Base-by-base conservation (phyloP, 495 filamentous ascomycete species). In the Apiosordaria backusii region DNA sequence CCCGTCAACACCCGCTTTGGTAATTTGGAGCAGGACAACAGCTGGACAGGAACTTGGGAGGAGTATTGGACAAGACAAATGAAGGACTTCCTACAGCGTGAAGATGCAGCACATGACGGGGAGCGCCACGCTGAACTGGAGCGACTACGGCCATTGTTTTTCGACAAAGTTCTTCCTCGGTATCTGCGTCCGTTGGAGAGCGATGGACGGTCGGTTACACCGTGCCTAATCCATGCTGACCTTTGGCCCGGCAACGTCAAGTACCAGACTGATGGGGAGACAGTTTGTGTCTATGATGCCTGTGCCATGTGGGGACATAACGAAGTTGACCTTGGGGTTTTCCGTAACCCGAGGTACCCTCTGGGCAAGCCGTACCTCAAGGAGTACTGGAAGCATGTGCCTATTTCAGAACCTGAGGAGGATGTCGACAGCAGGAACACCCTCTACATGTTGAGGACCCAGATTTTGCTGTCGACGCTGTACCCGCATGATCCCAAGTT, bases 261-360 rank as follows among this genome's bases (percentile, higher is more conserved):
- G 13, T 72, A 74, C 22, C 69, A 76, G 65, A 61, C 63, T 4
- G 67, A 74, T 24, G 76, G 71, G 16, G 75, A 72, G 9, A 68
- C 71, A 13, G 64, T 78, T 19, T 68, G 78, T 25, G 70, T 85
- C 9, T 85, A 79, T 63, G 82, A 85, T 67, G 74, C 82, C 0
- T 76, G 76, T 62, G 74, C 67, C 16, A 78, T 78, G 65, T 86
- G 79, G 70, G 82, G 76, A 0, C 83, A 86, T 62, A 81, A 84
- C 52, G 83, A 85, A 73, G 80, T 80, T 74, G 78, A 78, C 52
- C 61, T 79, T 0, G 77, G 65, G 15, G 70, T 77, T n/a, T 79
- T 75, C 53, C 71, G 76, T 5, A 67, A 67, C 57, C 71, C 71
- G 19, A 58, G 68, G 13, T 73, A 73, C 55, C 67, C 62, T 9